These are phyloP conservation scores for Penicillium diatomitis DNA, from an alignment of 495 filamentous ascomycete species.

Conservation along the genomic window DNA sequence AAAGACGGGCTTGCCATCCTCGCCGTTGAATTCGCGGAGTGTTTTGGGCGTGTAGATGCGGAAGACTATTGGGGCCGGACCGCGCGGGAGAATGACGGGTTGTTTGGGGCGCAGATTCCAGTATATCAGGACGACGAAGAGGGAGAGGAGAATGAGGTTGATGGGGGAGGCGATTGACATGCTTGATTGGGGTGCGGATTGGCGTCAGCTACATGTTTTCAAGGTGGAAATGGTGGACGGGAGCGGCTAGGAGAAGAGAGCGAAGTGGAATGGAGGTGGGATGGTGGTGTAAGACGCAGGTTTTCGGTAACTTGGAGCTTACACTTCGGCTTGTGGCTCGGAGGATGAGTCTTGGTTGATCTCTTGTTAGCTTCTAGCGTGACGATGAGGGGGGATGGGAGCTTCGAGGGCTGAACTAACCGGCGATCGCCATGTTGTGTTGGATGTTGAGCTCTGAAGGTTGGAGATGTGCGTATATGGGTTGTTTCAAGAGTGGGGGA, in stretches of 20 bases:
- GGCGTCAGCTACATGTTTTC: background rate
- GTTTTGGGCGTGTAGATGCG: slow-evolving; percentile 81
- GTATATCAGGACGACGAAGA: slow-evolving; percentile 64
- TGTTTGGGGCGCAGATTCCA: slow-evolving; percentile 54
- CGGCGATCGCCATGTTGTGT: slow-evolving; percentile 5
- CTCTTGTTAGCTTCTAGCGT: background rate
- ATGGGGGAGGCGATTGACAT: slow-evolving; percentile 64
- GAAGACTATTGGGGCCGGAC: slow-evolving; percentile 74
- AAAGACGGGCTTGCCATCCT: slow-evolving; percentile 63
- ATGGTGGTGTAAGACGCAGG: no score
- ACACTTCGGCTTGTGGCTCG: slow-evolving; percentile 18
- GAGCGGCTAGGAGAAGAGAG: background rate
- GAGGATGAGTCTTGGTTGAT: slow-evolving; percentile 1
- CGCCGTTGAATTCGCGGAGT: slow-evolving; percentile 81
- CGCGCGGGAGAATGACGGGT: slow-evolving; percentile 51
- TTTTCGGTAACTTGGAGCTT: background rate
- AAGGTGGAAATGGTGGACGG: background rate
- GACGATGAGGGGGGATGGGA: background rate
- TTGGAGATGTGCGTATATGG: background rate
- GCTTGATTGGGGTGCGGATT: slow-evolving; percentile 20
- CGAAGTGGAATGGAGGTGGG: no score
- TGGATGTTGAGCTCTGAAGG: background rate
- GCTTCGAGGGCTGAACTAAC: background rate
- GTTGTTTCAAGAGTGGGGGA: background rate
- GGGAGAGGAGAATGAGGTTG: slow-evolving; percentile 63